Percentiles rank a stretch among this genome's conserved stretches.
Evolutionary conservation across 2,329 filamentous ascomycete species (phyloP).

Genomic region (Hypomyces perniciosus): DNA sequence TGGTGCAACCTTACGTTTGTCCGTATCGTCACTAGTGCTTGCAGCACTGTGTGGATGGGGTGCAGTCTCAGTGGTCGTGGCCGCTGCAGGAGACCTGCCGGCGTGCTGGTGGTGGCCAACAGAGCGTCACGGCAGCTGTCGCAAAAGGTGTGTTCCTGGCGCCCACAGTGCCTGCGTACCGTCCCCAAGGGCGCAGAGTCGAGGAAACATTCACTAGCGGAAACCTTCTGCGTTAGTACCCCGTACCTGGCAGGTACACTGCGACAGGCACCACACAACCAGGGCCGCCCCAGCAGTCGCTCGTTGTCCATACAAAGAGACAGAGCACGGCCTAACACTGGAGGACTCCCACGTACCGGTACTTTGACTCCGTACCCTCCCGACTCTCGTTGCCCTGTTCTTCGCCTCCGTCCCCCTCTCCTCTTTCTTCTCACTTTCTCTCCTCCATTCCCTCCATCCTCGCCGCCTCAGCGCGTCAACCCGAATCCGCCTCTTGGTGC

Average conservation of each 20-base stretch:
- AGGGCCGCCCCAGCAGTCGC: neutral
- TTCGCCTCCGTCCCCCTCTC: constrained; percentile 2
- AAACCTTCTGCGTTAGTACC: constrained; percentile 7
- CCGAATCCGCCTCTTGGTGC: constrained; percentile 36
- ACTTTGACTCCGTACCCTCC: constrained; percentile 5
- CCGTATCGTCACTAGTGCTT: neutral
- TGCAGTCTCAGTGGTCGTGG: constrained; percentile 1
- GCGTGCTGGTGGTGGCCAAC: neutral
- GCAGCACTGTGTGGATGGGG: constrained; percentile 10
- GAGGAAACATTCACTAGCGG: constrained; percentile 1
- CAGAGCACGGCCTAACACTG: neutral
- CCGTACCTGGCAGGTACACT: neutral
- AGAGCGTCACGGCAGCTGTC: neutral
- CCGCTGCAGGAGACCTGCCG: neutral
- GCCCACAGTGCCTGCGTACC: constrained; percentile 1
- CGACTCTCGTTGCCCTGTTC: constrained; percentile 6
- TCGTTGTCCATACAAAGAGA: too few species aligned
- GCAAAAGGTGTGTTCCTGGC: neutral
- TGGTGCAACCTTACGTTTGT: neutral
- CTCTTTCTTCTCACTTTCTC: neutral
- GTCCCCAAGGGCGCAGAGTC: neutral
- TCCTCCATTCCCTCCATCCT: constrained; percentile 11
- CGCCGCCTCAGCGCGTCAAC: constrained; percentile 12
- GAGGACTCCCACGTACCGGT: constrained; percentile 3
- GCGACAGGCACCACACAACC: neutral